Percentiles rank a stretch among this genome's conserved stretches.
Conservation (phyloP, 83 land plant species). For the Picea abies region DNA sequence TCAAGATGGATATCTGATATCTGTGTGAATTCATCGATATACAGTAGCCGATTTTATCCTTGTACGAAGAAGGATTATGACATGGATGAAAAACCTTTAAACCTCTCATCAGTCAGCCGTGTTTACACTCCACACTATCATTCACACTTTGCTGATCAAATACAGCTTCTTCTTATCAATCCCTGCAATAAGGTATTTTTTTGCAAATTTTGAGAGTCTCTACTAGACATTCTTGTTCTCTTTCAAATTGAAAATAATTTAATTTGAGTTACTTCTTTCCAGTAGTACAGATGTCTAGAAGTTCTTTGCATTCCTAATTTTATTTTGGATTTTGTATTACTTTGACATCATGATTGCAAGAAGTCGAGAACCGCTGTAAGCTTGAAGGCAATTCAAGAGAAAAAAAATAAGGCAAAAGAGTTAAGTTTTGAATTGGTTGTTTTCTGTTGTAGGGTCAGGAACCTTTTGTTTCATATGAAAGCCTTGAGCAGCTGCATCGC, state of each 20-base stretch:
- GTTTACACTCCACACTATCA: not conserved
- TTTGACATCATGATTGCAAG: too few relatives aligned
- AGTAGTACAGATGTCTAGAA: too few relatives aligned
- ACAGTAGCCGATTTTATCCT: conserved; percentile 54
- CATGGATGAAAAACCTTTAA: not conserved
- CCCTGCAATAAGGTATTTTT: conserved; percentile 7
- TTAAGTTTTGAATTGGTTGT: conserved; percentile 20
- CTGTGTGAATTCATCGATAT: conserved; percentile 69
- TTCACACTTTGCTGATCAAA: not conserved
- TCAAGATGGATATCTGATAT: conserved; percentile 58
- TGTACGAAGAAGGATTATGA: conserved; percentile 32
- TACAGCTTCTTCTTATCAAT: not conserved
- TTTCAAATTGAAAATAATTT: too few relatives aligned
- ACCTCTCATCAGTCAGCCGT: not conserved
- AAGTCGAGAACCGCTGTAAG: too few relatives aligned
- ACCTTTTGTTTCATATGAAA: conserved; percentile 72
- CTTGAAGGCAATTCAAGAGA: too few relatives aligned
- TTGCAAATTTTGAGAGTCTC: too few relatives aligned
- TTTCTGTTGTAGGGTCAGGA: conserved; percentile 59
- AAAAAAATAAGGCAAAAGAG: not conserved
- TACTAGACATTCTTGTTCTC: too few relatives aligned
- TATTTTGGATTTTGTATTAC: too few relatives aligned
- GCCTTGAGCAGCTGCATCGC: conserved; percentile 78
- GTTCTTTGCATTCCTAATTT: too few relatives aligned
- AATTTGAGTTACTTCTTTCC: too few relatives aligned